phyloP scores from a whole-genome alignment of 305 asterid genomes.

The Coffea humblotiana region DNA sequence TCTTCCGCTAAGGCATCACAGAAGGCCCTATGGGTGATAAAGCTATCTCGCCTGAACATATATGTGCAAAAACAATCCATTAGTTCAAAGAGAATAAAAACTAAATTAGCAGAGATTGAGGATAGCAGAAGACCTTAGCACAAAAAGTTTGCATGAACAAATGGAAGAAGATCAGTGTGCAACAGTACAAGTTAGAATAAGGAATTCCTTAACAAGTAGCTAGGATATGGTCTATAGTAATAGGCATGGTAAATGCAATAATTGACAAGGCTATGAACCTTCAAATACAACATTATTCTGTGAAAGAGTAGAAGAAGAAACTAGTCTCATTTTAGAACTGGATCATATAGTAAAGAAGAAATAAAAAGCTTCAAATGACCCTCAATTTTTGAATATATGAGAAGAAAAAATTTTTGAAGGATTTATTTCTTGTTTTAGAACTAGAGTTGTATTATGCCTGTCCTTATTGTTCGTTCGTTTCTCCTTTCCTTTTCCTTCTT shows the following conservation, averaged over 20 bases:
- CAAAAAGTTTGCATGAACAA: slow-evolving; percentile 1
- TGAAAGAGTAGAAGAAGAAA: background rate
- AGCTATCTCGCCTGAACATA: slow-evolving; percentile 74
- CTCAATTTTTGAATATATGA: background rate
- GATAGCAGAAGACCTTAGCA: background rate
- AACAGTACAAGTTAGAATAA: background rate
- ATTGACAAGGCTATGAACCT: slow-evolving; percentile 1
- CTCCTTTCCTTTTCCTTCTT: background rate
- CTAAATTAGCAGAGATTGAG: background rate
- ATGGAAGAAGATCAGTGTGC: background rate
- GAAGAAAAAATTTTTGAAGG: too few relatives aligned
- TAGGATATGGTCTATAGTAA: background rate
- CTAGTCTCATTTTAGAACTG: background rate
- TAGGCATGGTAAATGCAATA: background rate
- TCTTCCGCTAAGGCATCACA: slow-evolving; percentile 93
- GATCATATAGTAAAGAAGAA: background rate
- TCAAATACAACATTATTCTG: slow-evolving; percentile 8
- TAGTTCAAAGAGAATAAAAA: background rate
- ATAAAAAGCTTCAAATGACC: background rate
- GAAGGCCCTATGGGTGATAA: slow-evolving; percentile 91
- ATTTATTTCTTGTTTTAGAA: background rate
- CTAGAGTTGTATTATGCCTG: background rate
- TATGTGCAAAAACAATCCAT: background rate
- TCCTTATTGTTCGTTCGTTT: background rate
- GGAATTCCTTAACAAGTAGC: too few relatives aligned